phyloP scores from a whole-genome alignment of 192 early-diverging fungal species.

The Backusella australiensis region DNA sequence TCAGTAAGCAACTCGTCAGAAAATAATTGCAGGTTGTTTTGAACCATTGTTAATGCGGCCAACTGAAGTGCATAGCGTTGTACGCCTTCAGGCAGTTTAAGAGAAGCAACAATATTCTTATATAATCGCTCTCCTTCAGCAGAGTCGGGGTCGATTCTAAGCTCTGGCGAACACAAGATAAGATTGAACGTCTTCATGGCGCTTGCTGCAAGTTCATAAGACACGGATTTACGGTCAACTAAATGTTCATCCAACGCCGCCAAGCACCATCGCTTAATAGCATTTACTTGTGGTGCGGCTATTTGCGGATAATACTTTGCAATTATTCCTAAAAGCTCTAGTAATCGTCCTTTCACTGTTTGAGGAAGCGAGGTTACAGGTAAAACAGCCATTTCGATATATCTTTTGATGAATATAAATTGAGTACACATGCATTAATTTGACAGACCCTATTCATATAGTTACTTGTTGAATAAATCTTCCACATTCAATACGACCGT shows the following conservation, averaged over 20 bases:
- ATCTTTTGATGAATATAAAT: neutral
- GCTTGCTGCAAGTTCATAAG: neutral
- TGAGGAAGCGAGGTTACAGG: neutral
- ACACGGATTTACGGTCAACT: constrained; percentile 19
- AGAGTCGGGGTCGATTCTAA: constrained; percentile 19
- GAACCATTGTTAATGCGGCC: constrained; percentile 40
- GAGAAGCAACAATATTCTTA: constrained; percentile 6
- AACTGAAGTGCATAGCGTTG: neutral
- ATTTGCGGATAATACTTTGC: constrained; percentile 34
- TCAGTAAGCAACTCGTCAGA: constrained; percentile 28
- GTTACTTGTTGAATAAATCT: constrained; percentile 10
- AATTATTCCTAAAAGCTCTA: constrained; percentile 44
- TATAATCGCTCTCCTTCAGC: neutral
- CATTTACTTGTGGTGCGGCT: neutral
- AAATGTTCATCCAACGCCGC: constrained; percentile 32
- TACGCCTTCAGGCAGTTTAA: neutral
- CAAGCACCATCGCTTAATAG: constrained; percentile 16
- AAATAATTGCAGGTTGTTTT: constrained; percentile 37
- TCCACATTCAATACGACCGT: constrained; percentile 12
- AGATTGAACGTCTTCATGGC: constrained; percentile 6
- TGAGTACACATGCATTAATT: neutral
- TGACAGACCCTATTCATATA: neutral
- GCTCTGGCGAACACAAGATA: constrained; percentile 26
- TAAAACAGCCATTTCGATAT: neutral
- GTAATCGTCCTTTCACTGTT: constrained; percentile 40